Evolutionary conservation across 2,329 filamentous ascomycete genomes (phyloP).

Genomic region (Coniochaeta sp.): DNA sequence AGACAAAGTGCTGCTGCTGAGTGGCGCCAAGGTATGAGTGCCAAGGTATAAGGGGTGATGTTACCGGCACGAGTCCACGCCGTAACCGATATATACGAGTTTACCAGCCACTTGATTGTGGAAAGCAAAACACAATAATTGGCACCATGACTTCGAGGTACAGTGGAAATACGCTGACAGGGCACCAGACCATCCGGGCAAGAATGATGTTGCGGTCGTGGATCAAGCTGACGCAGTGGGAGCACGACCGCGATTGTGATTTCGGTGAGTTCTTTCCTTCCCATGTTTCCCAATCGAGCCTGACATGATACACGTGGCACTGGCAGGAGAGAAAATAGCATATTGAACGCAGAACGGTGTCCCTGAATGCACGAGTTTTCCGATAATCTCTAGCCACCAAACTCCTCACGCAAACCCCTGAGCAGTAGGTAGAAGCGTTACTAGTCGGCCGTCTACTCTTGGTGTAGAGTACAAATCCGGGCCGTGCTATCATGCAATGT

Average conservation of each 20-base stretch:
- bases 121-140: too few species aligned
- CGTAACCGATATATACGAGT: too few species aligned
- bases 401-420: slow-evolving; percentile 23
- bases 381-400: slow-evolving; percentile 23
- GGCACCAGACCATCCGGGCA: too few species aligned
- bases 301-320: not conserved
- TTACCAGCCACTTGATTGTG: too few species aligned
- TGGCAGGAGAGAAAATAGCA: slow-evolving; percentile 3
- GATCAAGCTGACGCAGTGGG: too few species aligned
- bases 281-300: not conserved
- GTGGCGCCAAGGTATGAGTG: too few species aligned
- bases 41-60: too few species aligned
- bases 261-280: not conserved
- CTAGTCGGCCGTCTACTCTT: slow-evolving; percentile 20
- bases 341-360: slow-evolving; percentile 12
- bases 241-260: too few species aligned
- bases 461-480: slow-evolving; percentile 36
- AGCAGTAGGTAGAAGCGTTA: slow-evolving; percentile 19
- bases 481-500: slow-evolving; percentile 15
- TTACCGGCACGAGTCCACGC: too few species aligned
- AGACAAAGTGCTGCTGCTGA: too few species aligned
- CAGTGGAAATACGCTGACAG: too few species aligned
- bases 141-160: too few species aligned
- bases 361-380: slow-evolving; percentile 22
- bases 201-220: not conserved